Base-by-base conservation (phyloP, 352 stramenopile genomes). In the Globisporangium carolinianum region DNA sequence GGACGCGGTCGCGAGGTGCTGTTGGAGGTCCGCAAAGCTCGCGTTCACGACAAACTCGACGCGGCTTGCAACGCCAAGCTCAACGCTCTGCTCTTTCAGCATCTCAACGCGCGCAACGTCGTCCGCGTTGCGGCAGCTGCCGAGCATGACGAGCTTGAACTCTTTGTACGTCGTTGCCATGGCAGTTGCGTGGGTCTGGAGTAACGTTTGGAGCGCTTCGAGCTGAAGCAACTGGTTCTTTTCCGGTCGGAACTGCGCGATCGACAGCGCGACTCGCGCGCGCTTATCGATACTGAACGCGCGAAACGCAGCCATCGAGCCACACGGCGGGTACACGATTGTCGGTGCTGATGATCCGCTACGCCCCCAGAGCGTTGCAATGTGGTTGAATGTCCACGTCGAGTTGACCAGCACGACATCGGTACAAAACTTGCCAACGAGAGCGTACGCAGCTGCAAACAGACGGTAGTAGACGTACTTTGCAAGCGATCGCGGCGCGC, bases 201-300 rank as follows among this genome's bases (percentile, higher is more conserved):
- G 47, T 32, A 96, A 61, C 61, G 86, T 62, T 7, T 88, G 66
- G 42, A 98, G 79, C 1, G 95, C 79, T 60, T 89, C 61, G 14
- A 99, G 76, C 74, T 99, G 97, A 17, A 99, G 63, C 3, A 73
- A 51, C 57, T 99, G 97, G 72, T 99, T 96, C 76, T 99, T 99
- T 73, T 99, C 97, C 0, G 97, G 97, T 55, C 97, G 82, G 69
- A 99, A 99, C 68, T 99, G 97, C 47, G 92, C 95, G 53, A 99
- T 93, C 0, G 91, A 98, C 3, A 99, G 65, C 41, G 98, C 89
- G 12, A 92, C 68, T 10, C 76, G 75, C 59, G 93, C 68, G 51
- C 95, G 79, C 12, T 55, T 37, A 15, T 67, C 62, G 14, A 95
- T 47, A 48, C 65, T 60, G 36, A 96, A 81, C 12, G 72, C 53